Base-by-base conservation (phyloP, 495 filamentous ascomycete genomes). In the Daldinia decipiens region DNA sequence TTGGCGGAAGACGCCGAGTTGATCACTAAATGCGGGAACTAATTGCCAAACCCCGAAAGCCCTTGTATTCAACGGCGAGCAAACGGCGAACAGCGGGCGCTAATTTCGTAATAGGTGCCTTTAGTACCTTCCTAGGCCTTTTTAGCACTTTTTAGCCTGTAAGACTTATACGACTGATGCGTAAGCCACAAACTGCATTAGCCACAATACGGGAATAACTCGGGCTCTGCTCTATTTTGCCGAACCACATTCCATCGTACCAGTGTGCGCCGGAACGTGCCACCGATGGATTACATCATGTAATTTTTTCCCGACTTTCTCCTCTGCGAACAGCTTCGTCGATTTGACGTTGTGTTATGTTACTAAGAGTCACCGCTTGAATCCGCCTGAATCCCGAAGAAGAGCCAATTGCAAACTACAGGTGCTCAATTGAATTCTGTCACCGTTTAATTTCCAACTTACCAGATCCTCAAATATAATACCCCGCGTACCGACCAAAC, bases 231-330 rank as follows among this genome's bases (percentile, higher is more conserved):
- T 65, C 4, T 19, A 15, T 45, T 32, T 29, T 47, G 59, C 32
- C 57, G 45, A 45, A 26, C 56, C 64, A 67, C 21, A 62, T 52
- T 43, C 56, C 51, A 68, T 73, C 70, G 70, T 73, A 73, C 65
- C 65, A 72, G 70, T 34, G 39, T 12, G 43, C 13, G 13, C 5
- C 31, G 3, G 58, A 73, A 73, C 70, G 65, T 73, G 43, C 70
- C 70, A 73, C 55, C 24, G 32, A 65, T 68, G 65, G 70, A 68
- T 68, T 68, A 68, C 70, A 73, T 68, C 65, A 73, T 73, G 70
- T 72, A 68, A 68, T 68, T 67, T 64, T 61, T 64, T 57, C 27
- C 70, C 70, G 70, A 68, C 50, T 68, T 72, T 72, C 65, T 57
- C 70, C 70, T 68, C 24, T 57, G 59, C 54, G 29, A 65, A 61